Base-by-base conservation (phyloP, 2,329 filamentous ascomycete species). In the Ramularia endophylla region DNA sequence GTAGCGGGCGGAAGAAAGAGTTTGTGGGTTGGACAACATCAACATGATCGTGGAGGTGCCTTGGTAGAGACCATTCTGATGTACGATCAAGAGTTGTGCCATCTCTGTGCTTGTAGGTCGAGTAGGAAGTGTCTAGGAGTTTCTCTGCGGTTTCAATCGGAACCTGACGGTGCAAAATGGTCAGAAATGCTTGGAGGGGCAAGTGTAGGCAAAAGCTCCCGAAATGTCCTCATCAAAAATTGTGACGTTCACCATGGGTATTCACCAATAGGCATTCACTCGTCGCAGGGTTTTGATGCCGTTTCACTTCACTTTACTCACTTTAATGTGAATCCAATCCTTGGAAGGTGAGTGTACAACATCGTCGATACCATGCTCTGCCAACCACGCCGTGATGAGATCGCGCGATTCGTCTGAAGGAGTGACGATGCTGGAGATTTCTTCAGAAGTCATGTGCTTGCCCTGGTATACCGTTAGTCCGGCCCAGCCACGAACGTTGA, bases 11-110 rank as follows among this genome's bases (percentile, higher is more conserved):
- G 57, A 76, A 73, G 64, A 80, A 80, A 0, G 75, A 75, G 36
- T 71, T 80, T 1, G 77, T 80, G 2, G 77, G 77, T 55, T 80
- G 76, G 18, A 80, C 72, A 9, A 73, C 70, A 52, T 79, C 74
- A 46, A 80, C 72, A 53, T 77, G 75, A 36, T 69, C 65, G 53
- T 80, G 75, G 4, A 80, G 65, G 52, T 80, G 71, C 25, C 53
- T 55, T 12, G 77, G 77, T 4, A 81, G 68, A 31, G 75, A 79
- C 76, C 77, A 81, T 29, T 66, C 60, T 1, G 73, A 70, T 0
- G 77, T 69, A 31, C 77, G 70, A 12, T 74, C 66, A 6, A 78
- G 55, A 8, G 66, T 55, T 2, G 67, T 58, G n/a, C 77, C 77
- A 54, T 79, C 71, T 22, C 64, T 60, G 37, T 64, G 74, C 55